Percentiles rank a stretch among this genome's conserved stretches.
Conservation (phyloP, 768 basidiomycete species). For the Kwoniella shandongensis region DNA sequence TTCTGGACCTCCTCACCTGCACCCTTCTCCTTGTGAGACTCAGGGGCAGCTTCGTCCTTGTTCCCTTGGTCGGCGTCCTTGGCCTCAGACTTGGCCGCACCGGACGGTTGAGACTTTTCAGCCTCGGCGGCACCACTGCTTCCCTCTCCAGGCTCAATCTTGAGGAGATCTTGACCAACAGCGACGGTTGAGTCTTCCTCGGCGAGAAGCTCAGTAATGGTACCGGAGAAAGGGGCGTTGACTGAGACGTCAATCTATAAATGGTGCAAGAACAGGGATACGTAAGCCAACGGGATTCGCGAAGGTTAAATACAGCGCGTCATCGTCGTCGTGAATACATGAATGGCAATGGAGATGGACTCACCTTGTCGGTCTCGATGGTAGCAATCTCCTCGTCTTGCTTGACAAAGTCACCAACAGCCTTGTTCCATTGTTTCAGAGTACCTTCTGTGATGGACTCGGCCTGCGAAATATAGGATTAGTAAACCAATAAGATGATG, state of each 20-base stretch:
- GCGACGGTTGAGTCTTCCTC: conserved; percentile 90
- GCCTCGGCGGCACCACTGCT: conserved; percentile 18
- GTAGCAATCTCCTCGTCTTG: conserved; percentile 95
- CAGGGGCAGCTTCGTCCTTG: conserved; percentile 45
- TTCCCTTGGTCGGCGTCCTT: conserved; percentile 46
- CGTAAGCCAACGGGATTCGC: too few species aligned
- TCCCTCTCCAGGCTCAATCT: conserved; percentile 76
- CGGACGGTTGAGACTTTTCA: conserved; percentile 30
- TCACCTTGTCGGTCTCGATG: conserved; percentile 97
- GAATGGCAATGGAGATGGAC: conserved; percentile 35
- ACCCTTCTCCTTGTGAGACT: conserved; percentile 43
- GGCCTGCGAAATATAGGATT: conserved; percentile 50
- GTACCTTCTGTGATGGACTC: conserved; percentile 98
- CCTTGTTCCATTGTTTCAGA: conserved; percentile 88
- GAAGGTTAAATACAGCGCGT: too few species aligned
- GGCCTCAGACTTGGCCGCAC: conserved; percentile 42
- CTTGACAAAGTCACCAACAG: conserved; percentile 85
- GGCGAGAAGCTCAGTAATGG: conserved; percentile 79
- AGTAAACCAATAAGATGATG: not conserved
- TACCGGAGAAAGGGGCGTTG: conserved; percentile 85
- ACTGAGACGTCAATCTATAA: conserved; percentile 92
- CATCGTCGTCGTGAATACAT: too few species aligned
- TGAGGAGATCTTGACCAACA: conserved; percentile 91
- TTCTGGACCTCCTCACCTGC: conserved; percentile 44
- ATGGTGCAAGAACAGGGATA: not conserved